Conservation (phyloP, 495 filamentous ascomycete species). For the Lentithecium fluviatile region DNA sequence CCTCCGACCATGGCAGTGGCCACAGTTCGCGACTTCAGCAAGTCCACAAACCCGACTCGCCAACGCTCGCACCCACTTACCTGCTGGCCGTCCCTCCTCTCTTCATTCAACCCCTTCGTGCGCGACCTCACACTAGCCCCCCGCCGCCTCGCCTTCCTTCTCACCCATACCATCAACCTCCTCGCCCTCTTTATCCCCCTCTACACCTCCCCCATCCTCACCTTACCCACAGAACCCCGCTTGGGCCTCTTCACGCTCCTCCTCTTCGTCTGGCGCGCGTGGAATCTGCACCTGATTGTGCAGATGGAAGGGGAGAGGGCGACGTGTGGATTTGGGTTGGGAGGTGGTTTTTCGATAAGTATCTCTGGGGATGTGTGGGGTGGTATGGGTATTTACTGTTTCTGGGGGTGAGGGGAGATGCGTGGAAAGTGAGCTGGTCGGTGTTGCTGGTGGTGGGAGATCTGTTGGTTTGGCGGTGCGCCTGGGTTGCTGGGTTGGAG, state of each 20-base stretch:
- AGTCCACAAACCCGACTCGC: no score
- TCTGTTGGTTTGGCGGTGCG: no score
- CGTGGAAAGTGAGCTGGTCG: conserved; percentile 10
- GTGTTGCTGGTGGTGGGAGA: no score
- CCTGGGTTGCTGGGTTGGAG: no score
- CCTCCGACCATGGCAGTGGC: no score
- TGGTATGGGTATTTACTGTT: not conserved
- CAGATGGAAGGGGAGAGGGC: conserved; percentile 11
- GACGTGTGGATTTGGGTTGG: conserved; percentile 13
- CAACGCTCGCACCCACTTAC: conserved; percentile 21
- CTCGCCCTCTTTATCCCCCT: not conserved
- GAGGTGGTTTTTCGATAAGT: conserved; percentile 10
- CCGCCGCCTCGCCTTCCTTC: conserved; percentile 16
- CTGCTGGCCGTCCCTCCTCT: conserved; percentile 4
- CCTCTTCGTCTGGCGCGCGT: conserved; percentile 23
- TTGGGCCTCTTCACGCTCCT: not conserved
- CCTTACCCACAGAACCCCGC: no score
- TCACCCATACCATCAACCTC: not conserved
- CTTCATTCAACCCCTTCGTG: conserved; percentile 20
- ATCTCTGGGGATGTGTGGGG: conserved; percentile 1
- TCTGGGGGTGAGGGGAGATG: conserved; percentile 5
- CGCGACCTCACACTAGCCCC: not conserved
- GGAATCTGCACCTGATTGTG: conserved; percentile 27
- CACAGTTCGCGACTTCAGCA: no score
- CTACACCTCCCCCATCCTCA: not conserved